Conservation (phyloP, 2,329 filamentous ascomycete genomes). For the Cladosporium sp. region DNA sequence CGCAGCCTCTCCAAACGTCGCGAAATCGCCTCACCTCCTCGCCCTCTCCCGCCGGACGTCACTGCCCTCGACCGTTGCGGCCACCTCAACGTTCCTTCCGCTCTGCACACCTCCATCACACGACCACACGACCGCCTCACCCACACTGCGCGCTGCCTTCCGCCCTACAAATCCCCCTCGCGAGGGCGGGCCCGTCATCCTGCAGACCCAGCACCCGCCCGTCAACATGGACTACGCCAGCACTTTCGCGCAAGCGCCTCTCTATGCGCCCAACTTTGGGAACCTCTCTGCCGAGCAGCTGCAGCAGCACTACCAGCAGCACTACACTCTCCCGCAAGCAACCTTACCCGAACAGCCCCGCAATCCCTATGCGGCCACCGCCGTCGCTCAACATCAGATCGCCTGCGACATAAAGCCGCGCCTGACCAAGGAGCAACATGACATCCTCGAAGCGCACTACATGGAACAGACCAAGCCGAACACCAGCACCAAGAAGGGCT, state of each 20-base stretch:
- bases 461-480: constrained; percentile 44
- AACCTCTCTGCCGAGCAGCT: constrained; percentile 6
- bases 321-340: constrained; percentile 4
- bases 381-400: constrained; percentile 20
- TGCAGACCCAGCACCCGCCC: neutral
- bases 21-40: neutral
- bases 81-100: constrained; percentile 6
- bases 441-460: constrained; percentile 46
- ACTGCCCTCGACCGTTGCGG: constrained; percentile 2
- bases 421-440: constrained; percentile 48
- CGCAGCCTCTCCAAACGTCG: neutral
- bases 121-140: neutral
- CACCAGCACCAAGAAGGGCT: constrained; percentile 45
- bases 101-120: constrained; percentile 1
- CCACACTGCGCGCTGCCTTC: neutral
- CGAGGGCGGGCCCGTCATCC: neutral
- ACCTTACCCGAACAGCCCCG: constrained; percentile 13
- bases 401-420: constrained; percentile 44
- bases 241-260: constrained; percentile 1
- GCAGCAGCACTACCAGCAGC: constrained; percentile 8
- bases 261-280: constrained; percentile 8
- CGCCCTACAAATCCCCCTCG: neutral
- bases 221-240: constrained; percentile 6
- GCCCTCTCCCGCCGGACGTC: neutral
- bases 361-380: constrained; percentile 12